Percentiles rank a stretch among this genome's conserved stretches.
phyloP scores from a whole-genome alignment of 148 eudicot genomes.

The Talinum fruticosum region DNA sequence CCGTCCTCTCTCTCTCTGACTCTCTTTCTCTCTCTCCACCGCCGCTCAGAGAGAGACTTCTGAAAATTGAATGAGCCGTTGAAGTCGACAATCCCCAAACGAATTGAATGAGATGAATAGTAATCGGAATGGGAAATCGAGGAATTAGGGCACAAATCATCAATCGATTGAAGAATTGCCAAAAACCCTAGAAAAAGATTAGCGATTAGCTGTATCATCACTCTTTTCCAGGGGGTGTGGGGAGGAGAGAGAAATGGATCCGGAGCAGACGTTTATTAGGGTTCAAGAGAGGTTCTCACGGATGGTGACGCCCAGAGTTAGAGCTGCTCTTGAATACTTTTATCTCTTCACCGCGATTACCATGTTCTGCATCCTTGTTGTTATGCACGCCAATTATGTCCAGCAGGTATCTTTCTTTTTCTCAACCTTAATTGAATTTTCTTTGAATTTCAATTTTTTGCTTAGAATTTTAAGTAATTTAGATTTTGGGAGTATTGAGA shows the following conservation, averaged over 20 bases:
- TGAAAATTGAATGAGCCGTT: not conserved
- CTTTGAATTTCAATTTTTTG: not conserved
- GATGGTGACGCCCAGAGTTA: conserved; percentile 60
- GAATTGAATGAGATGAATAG: not conserved
- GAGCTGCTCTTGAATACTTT: conserved; percentile 68
- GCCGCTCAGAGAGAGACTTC: not conserved
- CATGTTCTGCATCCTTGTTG: conserved; percentile 81
- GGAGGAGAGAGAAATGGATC: conserved; percentile 51
- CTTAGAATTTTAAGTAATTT: not conserved
- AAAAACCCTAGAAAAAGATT: conserved; percentile 7
- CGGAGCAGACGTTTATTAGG: conserved; percentile 90
- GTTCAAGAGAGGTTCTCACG: conserved; percentile 93
- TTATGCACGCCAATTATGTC: conserved; percentile 97
- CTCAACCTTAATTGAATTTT: not conserved
- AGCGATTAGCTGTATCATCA: not conserved
- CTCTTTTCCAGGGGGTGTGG: not conserved
- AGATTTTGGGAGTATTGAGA: not conserved
- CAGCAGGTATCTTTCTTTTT: conserved; percentile 61
- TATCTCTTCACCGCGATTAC: conserved; percentile 72
- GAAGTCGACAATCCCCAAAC: not conserved
- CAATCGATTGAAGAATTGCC: not conserved
- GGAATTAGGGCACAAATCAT: not conserved
- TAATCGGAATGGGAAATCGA: not conserved
- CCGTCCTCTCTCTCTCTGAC: not conserved
- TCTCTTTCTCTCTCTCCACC: not conserved